Evolutionary conservation across 2,329 filamentous ascomycete genomes (phyloP).

Genomic region (Xylaria sp.): DNA sequence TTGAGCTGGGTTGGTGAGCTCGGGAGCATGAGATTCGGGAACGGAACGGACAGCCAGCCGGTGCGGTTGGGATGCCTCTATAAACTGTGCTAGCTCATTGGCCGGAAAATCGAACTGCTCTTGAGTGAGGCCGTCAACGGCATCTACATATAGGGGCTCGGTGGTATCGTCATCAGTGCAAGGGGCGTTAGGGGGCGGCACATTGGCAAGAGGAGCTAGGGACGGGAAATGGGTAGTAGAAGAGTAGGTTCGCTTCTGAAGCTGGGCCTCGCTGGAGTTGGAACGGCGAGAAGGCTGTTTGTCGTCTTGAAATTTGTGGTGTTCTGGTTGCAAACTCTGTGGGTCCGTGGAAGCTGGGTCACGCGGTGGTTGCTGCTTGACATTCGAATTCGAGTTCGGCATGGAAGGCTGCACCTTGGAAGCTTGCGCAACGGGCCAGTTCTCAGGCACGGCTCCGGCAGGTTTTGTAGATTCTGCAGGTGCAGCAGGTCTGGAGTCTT

Average conservation of each 20-base stretch:
- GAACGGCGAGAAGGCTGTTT: conserved; percentile 10
- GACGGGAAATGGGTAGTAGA: conserved; percentile 2
- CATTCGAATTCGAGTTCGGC: neutral
- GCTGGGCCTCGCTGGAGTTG: conserved; percentile 5
- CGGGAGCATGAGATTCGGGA: conserved; percentile 22
- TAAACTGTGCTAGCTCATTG: conserved; percentile 19
- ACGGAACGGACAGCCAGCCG: conserved; percentile 24
- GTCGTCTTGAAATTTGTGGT: conserved; percentile 2
- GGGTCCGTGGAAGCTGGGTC: conserved; percentile 2
- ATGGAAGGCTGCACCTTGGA: conserved; percentile 29
- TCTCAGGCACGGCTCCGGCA: conserved; percentile 13
- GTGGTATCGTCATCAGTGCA: conserved; percentile 52
- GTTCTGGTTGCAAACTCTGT: conserved; percentile 9
- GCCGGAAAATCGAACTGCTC: conserved; percentile 31
- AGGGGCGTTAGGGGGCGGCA: conserved; percentile 11
- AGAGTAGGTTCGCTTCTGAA: conserved; percentile 17
- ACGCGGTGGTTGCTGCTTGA: conserved; percentile 25
- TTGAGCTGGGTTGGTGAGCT: conserved; percentile 5
- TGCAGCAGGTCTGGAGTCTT: conserved; percentile 11
- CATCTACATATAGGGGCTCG: conserved; percentile 59
- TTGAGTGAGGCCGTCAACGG: conserved; percentile 55
- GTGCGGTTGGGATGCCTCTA: conserved; percentile 10
- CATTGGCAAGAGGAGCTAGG: conserved; percentile 17
- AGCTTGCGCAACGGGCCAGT: conserved; percentile 15
- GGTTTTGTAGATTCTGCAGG: conserved; percentile 10